phyloP scores from a whole-genome alignment of 345 rosid species.

The Eucalyptus caleyi region DNA sequence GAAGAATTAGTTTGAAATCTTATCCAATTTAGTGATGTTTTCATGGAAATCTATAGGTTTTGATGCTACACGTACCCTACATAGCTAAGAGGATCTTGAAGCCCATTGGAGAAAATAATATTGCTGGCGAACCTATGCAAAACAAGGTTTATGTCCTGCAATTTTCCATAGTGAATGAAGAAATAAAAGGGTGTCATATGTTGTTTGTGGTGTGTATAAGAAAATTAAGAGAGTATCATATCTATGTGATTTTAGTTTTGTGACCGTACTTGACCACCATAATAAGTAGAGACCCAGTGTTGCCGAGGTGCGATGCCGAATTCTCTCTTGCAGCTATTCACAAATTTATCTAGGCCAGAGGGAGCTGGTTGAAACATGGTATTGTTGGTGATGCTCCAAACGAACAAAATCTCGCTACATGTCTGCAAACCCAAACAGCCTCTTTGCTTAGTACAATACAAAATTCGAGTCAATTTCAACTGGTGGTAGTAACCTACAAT shows the following conservation, averaged over 20 bases:
- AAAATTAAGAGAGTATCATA: not conserved
- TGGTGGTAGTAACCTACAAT: not conserved
- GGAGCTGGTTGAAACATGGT: not conserved
- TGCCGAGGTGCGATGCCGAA: slow-evolving; percentile 25
- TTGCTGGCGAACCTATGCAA: not conserved
- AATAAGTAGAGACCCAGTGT: slow-evolving; percentile 33
- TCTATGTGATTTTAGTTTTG: not conserved
- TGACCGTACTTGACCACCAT: slow-evolving; percentile 29
- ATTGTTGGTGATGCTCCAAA: not conserved
- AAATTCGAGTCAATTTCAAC: not conserved
- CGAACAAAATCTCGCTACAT: not conserved
- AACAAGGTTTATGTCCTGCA: not conserved
- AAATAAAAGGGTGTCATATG: not conserved
- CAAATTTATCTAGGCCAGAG: not conserved
- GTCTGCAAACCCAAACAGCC: not conserved
- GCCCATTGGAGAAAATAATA: not conserved
- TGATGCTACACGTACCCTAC: not conserved
- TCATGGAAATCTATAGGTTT: not conserved
- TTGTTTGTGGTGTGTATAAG: not conserved
- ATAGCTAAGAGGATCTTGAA: not conserved
- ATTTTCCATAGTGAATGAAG: not conserved
- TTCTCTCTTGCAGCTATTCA: not conserved
- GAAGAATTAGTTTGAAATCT: not conserved
- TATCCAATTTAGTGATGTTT: not conserved
- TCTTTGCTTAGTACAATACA: not conserved